Base-by-base conservation (phyloP, 2,329 filamentous ascomycete species). In the Cercospora beticola region DNA sequence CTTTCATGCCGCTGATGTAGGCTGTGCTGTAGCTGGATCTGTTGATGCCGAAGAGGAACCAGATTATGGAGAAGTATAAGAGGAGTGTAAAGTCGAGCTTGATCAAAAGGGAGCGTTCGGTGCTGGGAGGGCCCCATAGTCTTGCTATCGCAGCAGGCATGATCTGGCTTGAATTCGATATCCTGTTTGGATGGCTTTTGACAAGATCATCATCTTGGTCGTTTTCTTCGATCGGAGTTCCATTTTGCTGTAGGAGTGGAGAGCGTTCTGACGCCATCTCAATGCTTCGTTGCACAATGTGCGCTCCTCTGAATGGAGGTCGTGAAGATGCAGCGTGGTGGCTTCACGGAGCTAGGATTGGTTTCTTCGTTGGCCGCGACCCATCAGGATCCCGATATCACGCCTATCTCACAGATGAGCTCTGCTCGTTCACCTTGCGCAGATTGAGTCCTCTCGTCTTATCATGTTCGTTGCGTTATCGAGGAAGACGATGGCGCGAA, bases 1-100 rank as follows among this genome's bases (percentile, higher is more conserved):
- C 83, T 69, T 84, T 83, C 83, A 86, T 85, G 30, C 84, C 84
- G 21, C 81, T 83, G 8, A 86, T 83, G 74, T 86, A 86, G 59
- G 85, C 84, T 0, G 80, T 81, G 33, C 74, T 79, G 68, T 83
- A 83, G 70, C 79, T 82, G 30, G 82, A 78, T 10, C 82, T 77
- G 5, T 82, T 83, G 60, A 83, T 78, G 30, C 82, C 82, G 65
- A 83, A 83, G 3, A 83, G 74, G 62, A 83, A 83, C 82, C 82
- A 83, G n/a, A 83, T 80, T 12, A 83, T 72, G 0, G 81, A 82
- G 69, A 83, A 83, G 68, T 84, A 83, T 16, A 71, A 21, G 4
- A 72, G 43, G 12, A 72, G 54, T 5, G 68, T 71, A 33, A 70
- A 68, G 46, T 71, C 70, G 12, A 71, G 65, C 56, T 71, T 71